Conservation (phyloP, 1,284 basidiomycete species). For the Tilletia setariae region DNA sequence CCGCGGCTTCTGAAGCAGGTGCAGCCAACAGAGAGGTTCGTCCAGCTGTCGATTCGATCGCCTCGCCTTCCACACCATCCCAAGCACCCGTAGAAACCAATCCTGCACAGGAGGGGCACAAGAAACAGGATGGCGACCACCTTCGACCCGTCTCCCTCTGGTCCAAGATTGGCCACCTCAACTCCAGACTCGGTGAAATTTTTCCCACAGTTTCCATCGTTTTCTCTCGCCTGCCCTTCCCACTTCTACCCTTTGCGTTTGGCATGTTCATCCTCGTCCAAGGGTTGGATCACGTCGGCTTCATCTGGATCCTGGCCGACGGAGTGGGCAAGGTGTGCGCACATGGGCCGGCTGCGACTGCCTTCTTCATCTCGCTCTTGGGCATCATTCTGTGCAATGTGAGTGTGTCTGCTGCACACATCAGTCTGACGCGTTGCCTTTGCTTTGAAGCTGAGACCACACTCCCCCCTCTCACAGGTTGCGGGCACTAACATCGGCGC, state of each 20-base stretch:
- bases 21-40: too few relatives aligned
- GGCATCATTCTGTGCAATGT: conserved; percentile 77
- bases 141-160: too few relatives aligned
- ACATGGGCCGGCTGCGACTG: conserved; percentile 56
- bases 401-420: conserved; percentile 43
- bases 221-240: conserved; percentile 70
- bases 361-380: conserved; percentile 60
- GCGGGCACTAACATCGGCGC: conserved; percentile 94
- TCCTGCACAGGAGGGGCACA: too few relatives aligned
- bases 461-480: conserved; percentile 50
- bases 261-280: conserved; percentile 93
- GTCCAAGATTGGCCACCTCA: background rate
- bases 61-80: too few relatives aligned
- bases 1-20: too few relatives aligned
- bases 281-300: conserved; percentile 76
- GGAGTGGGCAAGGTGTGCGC: conserved; percentile 64
- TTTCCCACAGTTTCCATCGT: conserved; percentile 76
- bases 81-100: conserved; percentile 19
- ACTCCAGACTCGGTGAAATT: conserved; percentile 28
- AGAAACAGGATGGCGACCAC: too few relatives aligned
- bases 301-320: conserved; percentile 77
- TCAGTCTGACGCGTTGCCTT: too few relatives aligned
- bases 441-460: conserved; percentile 3
- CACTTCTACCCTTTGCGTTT: conserved; percentile 86
- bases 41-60: too few relatives aligned